Conservation (phyloP, 2,329 filamentous ascomycete genomes). For the Aureobasidium sp. region DNA sequence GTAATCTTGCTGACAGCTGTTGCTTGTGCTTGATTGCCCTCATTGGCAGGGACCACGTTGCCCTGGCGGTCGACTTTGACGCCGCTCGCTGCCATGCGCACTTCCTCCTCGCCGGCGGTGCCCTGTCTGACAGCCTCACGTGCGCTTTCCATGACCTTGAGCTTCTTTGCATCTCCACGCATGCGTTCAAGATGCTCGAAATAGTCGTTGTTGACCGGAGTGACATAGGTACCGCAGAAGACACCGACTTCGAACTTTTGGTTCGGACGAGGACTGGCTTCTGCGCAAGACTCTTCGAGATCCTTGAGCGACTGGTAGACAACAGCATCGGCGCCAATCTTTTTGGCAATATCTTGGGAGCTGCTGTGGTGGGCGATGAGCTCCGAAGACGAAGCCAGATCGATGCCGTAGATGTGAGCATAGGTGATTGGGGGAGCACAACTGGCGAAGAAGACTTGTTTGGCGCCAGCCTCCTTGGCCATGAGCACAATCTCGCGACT, state of each 20-base stretch:
- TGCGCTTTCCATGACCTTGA: conserved; percentile 56
- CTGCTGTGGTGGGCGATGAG: conserved; percentile 62
- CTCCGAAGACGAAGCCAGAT: conserved; percentile 61
- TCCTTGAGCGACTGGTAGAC: conserved; percentile 71
- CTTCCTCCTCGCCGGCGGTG: conserved; percentile 49
- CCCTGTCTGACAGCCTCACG: conserved; percentile 57
- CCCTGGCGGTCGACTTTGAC: conserved; percentile 48
- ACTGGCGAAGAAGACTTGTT: conserved; percentile 71
- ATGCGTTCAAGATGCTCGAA: conserved; percentile 70
- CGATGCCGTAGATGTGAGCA: conserved; percentile 80
- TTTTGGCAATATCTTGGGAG: conserved; percentile 50
- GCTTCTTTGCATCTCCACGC: conserved; percentile 59
- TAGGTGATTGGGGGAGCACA: conserved; percentile 75
- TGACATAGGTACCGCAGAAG: conserved; percentile 81
- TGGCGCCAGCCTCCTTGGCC: conserved; percentile 75
- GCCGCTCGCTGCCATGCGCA: conserved; percentile 54
- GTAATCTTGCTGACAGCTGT: conserved; percentile 12
- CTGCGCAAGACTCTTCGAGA: conserved; percentile 68
- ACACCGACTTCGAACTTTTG: conserved; percentile 81
- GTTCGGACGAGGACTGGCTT: conserved; percentile 53
- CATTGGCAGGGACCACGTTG: conserved; percentile 45
- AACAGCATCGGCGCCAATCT: conserved; percentile 66
- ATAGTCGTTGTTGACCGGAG: conserved; percentile 68
- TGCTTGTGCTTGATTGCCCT: conserved; percentile 17
- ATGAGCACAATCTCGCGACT: conserved; percentile 71